Percentiles rank a stretch among this genome's conserved stretches.
Evolutionary conservation across 768 basidiomycete species (phyloP).

Genomic region (Melanogaster broomeanus): DNA sequence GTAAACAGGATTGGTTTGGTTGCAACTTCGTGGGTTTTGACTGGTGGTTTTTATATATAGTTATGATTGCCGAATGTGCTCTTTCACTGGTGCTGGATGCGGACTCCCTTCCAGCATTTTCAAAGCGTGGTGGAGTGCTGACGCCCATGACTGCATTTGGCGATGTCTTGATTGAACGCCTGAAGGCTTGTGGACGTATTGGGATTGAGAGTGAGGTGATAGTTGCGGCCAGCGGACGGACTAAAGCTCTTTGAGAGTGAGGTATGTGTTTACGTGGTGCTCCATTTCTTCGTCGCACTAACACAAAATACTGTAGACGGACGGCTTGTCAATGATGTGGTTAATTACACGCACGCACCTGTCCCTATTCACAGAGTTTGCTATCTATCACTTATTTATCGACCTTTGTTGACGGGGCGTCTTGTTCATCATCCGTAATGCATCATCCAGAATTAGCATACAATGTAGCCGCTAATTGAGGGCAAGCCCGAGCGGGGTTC

Average conservation of each 20-base stretch:
- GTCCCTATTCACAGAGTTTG: background rate
- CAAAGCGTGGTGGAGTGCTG: constrained; percentile 71
- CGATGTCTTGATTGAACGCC: constrained; percentile 66
- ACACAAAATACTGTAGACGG: background rate
- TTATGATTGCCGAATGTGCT: constrained; percentile 79
- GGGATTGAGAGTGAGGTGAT: constrained; percentile 55
- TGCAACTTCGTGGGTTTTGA: background rate
- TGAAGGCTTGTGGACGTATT: constrained; percentile 59
- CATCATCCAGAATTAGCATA: too few species aligned
- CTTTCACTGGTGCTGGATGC: constrained; percentile 63
- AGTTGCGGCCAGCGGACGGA: constrained; percentile 8
- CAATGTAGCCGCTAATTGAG: too few species aligned
- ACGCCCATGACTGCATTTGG: constrained; percentile 87
- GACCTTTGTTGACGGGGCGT: background rate
- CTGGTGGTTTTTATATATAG: constrained; percentile 35
- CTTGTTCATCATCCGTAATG: background rate
- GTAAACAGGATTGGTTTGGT: background rate
- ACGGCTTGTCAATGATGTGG: background rate
- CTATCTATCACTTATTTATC: background rate
- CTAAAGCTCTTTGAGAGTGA: constrained; percentile 4
- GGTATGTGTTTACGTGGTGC: background rate
- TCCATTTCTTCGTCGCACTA: background rate
- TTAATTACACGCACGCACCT: background rate
- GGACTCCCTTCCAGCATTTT: constrained; percentile 56
- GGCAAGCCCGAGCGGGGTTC: background rate